Conservation (phyloP, 257 asterid genomes). For the Thymus mandschuricus region DNA sequence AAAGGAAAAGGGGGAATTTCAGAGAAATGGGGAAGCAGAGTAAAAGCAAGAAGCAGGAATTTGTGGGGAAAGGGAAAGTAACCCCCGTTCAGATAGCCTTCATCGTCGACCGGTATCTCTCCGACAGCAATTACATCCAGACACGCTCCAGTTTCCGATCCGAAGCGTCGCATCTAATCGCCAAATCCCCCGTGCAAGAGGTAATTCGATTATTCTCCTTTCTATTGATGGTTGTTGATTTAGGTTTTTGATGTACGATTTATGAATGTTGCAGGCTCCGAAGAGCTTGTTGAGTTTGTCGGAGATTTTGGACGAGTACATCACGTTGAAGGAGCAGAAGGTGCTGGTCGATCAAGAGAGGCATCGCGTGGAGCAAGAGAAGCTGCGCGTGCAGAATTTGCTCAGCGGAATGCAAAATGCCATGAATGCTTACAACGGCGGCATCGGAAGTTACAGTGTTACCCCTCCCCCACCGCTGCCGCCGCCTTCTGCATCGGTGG, state of each 20-base stretch:
- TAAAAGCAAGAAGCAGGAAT: slow-evolving; percentile 57
- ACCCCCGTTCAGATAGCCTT: slow-evolving; percentile 86
- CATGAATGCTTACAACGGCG: slow-evolving; percentile 63
- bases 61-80: slow-evolving; percentile 79
- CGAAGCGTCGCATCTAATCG: slow-evolving; percentile 76
- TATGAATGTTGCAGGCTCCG: slow-evolving; percentile 59
- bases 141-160: slow-evolving; percentile 73
- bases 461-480: slow-evolving; percentile 45
- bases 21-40: slow-evolving; percentile 58
- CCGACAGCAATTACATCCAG: slow-evolving; percentile 57
- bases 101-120: slow-evolving; percentile 91
- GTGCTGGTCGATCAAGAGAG: slow-evolving; percentile 74
- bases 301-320: slow-evolving; percentile 83
- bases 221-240: background rate
- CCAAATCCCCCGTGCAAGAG: slow-evolving; percentile 78
- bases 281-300: slow-evolving; percentile 82
- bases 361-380: slow-evolving; percentile 74
- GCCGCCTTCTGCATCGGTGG: slow-evolving; percentile 37
- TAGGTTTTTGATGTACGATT: background rate
- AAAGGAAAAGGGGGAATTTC: background rate
- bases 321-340: slow-evolving; percentile 79
- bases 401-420: slow-evolving; percentile 78
- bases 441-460: slow-evolving; percentile 34
- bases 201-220: slow-evolving; percentile 33
- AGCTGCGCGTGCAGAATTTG: slow-evolving; percentile 65